These are phyloP conservation scores for Pisolithus sp. DNA, from an alignment of 768 basidiomycete genomes.

Conservation along the genomic window DNA sequence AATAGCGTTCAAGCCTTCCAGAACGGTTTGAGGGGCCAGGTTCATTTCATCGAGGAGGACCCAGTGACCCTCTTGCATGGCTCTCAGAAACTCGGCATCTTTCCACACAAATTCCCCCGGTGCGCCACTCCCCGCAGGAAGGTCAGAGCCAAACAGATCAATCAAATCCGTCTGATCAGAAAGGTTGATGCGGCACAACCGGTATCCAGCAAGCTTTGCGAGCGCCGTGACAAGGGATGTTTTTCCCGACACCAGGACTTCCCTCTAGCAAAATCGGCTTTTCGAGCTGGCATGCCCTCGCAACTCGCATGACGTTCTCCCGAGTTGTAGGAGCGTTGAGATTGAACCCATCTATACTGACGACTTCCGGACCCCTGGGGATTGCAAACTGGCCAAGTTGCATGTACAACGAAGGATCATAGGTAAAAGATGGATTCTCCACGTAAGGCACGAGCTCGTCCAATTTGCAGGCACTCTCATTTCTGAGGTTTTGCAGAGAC, in stretches of 20 bases:
- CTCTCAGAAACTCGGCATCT: constrained; percentile 91
- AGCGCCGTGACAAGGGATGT: constrained; percentile 89
- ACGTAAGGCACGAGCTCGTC: constrained; percentile 47
- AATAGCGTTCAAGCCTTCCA: constrained; percentile 95
- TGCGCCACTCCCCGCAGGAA: constrained; percentile 87
- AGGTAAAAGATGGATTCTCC: constrained; percentile 12
- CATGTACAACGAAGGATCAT: constrained; percentile 34
- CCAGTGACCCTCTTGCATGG: constrained; percentile 95
- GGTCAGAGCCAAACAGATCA: constrained; percentile 93
- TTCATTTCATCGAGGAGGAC: constrained; percentile 99
- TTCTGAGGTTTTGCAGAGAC: constrained; percentile 55
- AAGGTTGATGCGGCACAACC: constrained; percentile 88
- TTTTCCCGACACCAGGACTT: constrained; percentile 96
- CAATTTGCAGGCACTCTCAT: constrained; percentile 50
- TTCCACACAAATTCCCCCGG: constrained; percentile 96
- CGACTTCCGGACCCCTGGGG: constrained; percentile 43
- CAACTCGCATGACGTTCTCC: constrained; percentile 81
- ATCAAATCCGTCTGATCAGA: constrained; percentile 97
- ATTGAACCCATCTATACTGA: constrained; percentile 52
- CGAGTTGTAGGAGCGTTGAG: constrained; percentile 84
- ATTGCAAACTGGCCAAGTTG: constrained; percentile 75
- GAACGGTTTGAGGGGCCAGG: constrained; percentile 89
- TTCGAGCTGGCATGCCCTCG: constrained; percentile 80
- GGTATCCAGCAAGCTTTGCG: constrained; percentile 71
- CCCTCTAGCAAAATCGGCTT: constrained; percentile 96